These are phyloP conservation scores for Mycosphaerella sp. DNA, from an alignment of 2,329 filamentous ascomycete species.

Conservation along the genomic window DNA sequence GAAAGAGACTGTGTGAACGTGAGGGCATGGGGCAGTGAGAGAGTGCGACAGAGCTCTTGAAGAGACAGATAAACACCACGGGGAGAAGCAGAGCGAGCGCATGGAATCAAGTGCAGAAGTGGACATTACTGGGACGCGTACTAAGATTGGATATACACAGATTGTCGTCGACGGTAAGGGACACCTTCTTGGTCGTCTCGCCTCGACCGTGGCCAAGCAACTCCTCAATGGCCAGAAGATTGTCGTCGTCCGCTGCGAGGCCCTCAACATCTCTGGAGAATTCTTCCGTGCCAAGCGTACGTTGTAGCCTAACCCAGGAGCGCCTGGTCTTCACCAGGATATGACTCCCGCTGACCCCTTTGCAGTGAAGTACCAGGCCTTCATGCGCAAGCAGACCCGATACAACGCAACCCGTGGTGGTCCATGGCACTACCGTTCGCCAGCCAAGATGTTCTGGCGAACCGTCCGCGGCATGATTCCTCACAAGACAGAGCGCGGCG, in stretches of 20 bases:
- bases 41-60: background rate
- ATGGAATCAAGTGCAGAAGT: background rate
- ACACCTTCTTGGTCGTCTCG: conserved; percentile 98
- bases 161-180: conserved; percentile 99
- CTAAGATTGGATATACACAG: conserved; percentile 42
- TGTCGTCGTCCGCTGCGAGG: conserved; percentile 96
- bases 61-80: background rate
- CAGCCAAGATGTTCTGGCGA: conserved; percentile 99
- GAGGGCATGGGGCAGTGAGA: background rate
- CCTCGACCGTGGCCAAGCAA: conserved; percentile 98
- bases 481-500: conserved; percentile 98
- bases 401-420: conserved; percentile 99
- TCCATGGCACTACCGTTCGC: conserved; percentile 99
- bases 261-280: conserved; percentile 99
- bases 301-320: conserved; percentile 43
- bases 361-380: conserved; percentile 99
- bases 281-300: conserved; percentile 99
- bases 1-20: background rate
- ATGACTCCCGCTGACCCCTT: conserved; percentile 6
- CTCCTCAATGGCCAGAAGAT: conserved; percentile 99
- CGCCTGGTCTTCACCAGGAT: background rate
- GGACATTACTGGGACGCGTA: background rate
- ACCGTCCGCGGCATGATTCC: conserved; percentile 99
- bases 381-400: conserved; percentile 99
- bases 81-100: background rate